Evolutionary conservation across 2,329 filamentous ascomycete genomes (phyloP), one percentile per base, ranked within the genome.

Genomic region (Cladosporium colombiae): DNA sequence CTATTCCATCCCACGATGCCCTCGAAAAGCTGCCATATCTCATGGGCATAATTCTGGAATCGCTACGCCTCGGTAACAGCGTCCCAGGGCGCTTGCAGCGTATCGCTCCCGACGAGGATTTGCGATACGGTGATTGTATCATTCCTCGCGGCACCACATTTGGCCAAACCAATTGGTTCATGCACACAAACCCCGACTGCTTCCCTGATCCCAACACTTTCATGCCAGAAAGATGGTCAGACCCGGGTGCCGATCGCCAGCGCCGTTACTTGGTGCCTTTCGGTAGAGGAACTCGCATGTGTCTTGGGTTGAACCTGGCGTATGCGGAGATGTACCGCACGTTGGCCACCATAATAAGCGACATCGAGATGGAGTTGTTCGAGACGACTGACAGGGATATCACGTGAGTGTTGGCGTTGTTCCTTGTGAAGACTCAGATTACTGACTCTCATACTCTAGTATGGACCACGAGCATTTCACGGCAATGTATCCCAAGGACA

Each of bases 251-350:
- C 16, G 33, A 63, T 11, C 60, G 52, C 25, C 49, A 37, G 60
- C 56, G 56, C 16, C 56, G 35, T 14, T 59, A 59, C 10, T 46
- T 59, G 37, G 37, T 59, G 8, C 56, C 56, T n/a, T 59, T 59
- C 16, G 56, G 56, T 1, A 40, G 35, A 59, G 56, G 56, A 7
- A 44, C 56, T 29, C 56, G 56, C 21, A 59, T 59, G 56, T 59
- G 56, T 46, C 21, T 59, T 40, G 56, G 56, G 18, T n/a, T 59
- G 56, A 59, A 59, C 60, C 59, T 78, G 10, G 77, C 77, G 5
- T 75, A 75, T 71, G 72, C 72, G 18, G 76, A 78, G 64, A 64
- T 78, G 18, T 73, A 75, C 25, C 70, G 77, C 10, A 69, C 68
- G 4, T 70, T 76, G 23, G 76, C 72, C 4, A 68, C 73, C n/a